Conservation (phyloP, 164 flowering plant species). For the Vitis cinerea region DNA sequence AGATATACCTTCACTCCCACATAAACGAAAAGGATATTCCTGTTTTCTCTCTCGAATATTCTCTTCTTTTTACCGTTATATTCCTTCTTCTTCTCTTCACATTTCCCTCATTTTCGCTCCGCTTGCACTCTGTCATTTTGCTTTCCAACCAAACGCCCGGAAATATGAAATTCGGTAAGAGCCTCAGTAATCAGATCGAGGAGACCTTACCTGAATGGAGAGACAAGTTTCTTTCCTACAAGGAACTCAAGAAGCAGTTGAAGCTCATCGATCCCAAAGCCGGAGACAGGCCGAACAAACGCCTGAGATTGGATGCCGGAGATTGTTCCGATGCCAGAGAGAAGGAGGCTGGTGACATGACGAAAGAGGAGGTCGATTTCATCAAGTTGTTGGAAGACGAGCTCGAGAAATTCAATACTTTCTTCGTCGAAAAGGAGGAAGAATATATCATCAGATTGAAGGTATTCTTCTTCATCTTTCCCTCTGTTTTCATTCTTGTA, state of each 20-base stretch:
- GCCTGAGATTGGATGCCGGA: conserved; percentile 27
- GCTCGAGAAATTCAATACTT: conserved; percentile 80
- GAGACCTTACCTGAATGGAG: conserved; percentile 95
- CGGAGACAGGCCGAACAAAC: conserved; percentile 33
- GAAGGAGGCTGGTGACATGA: conserved; percentile 27
- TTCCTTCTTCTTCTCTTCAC: neutral
- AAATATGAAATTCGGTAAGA: conserved; percentile 88
- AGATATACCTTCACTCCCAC: too few relatives aligned
- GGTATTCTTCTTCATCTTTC: conserved; percentile 31
- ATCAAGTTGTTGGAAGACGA: conserved; percentile 67
- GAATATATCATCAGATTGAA: conserved; percentile 83
- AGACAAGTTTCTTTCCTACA: conserved; percentile 87
- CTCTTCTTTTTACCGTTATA: too few relatives aligned
- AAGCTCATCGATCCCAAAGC: conserved; percentile 53
- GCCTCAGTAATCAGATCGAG: conserved; percentile 77
- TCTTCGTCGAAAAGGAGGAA: conserved; percentile 90
- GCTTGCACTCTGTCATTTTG: neutral
- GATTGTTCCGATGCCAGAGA: conserved; percentile 18
- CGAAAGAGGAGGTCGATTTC: conserved; percentile 68
- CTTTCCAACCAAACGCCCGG: conserved; percentile 12
- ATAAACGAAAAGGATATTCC: too few relatives aligned
- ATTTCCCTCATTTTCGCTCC: conserved; percentile 1
- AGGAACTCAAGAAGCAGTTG: conserved; percentile 77
- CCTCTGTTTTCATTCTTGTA: neutral
- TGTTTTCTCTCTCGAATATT: too few relatives aligned